A percentile compares a stretch with the other conserved stretches of the same genome.
Evolutionary conservation across 208 protist species (phyloP).

Genomic region (Wallacemonas sp.): DNA sequence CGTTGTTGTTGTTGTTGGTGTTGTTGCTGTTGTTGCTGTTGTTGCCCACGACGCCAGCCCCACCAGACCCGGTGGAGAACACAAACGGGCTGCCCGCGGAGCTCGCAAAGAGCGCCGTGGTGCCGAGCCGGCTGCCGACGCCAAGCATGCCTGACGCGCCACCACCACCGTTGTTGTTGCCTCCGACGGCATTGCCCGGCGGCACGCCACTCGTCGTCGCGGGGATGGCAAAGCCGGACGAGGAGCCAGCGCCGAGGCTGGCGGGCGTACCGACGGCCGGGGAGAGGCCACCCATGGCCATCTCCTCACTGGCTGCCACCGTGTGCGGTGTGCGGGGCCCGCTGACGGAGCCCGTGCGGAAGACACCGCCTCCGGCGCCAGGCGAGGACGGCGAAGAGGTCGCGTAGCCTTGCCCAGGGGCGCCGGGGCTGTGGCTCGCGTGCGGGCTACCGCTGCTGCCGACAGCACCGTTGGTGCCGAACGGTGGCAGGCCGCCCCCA

Average conservation of each 20-base stretch:
- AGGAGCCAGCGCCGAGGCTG: background rate
- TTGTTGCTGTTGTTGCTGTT: slow-evolving; percentile 13
- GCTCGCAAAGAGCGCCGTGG: slow-evolving; percentile 1
- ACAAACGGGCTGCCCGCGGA: slow-evolving; percentile 8
- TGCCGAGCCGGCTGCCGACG: slow-evolving; percentile 2
- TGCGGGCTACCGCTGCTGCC: slow-evolving; percentile 25
- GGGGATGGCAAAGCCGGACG: background rate
- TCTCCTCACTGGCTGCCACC: background rate
- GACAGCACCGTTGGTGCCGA: too few species aligned
- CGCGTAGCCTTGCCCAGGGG: too few species aligned
- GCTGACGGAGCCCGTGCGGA: background rate
- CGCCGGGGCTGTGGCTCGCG: slow-evolving; percentile 8
- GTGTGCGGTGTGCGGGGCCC: slow-evolving; percentile 5
- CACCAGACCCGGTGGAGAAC: slow-evolving; percentile 23
- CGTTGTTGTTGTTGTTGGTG: slow-evolving; percentile 8
- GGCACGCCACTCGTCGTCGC: too few species aligned
- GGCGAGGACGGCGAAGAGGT: slow-evolving; percentile 2
- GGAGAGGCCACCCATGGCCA: slow-evolving; percentile 5
- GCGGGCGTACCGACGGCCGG: slow-evolving; percentile 9
- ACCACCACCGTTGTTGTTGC: too few species aligned
- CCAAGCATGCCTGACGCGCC: slow-evolving; percentile 7
- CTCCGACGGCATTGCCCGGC: too few species aligned
- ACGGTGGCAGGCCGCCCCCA: slow-evolving; percentile 11
- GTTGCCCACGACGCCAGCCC: slow-evolving; percentile 18
- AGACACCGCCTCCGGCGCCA: background rate